phyloP scores from a whole-genome alignment of 768 basidiomycete genomes.

The Pulveroboletus sp. region DNA sequence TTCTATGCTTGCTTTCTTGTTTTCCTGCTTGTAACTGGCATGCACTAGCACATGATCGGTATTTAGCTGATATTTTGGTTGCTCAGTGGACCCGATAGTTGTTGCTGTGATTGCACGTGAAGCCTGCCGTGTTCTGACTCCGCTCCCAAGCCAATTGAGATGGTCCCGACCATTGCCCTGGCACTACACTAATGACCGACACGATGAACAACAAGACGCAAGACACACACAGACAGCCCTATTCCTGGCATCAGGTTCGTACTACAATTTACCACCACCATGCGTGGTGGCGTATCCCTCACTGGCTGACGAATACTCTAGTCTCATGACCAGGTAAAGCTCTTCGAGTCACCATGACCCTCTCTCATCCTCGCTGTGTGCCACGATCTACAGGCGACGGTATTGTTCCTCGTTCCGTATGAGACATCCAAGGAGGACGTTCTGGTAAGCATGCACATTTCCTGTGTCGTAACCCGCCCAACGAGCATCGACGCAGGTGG shows the following conservation, averaged over 20 bases:
- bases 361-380: slow-evolving; percentile 18
- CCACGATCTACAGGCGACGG: slow-evolving; percentile 56
- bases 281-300: slow-evolving; percentile 14
- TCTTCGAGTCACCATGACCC: slow-evolving; percentile 6
- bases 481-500: slow-evolving; percentile 44
- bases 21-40: slow-evolving; percentile 25
- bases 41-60: slow-evolving; percentile 22
- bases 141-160: slow-evolving; percentile 28
- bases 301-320: slow-evolving; percentile 29
- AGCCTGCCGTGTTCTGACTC: slow-evolving; percentile 32
- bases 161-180: slow-evolving; percentile 12
- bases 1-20: slow-evolving; percentile 17
- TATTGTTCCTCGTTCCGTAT: slow-evolving; percentile 71
- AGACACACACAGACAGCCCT: slow-evolving; percentile 40
- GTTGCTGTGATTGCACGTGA: slow-evolving; percentile 25
- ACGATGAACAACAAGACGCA: slow-evolving; percentile 28
- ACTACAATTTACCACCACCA: slow-evolving; percentile 1
- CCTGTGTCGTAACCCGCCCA: background rate
- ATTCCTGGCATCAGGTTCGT: slow-evolving; percentile 87
- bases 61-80: slow-evolving; percentile 13
- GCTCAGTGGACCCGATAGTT: background rate
- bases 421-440: slow-evolving; percentile 71
- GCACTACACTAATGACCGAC: slow-evolving; percentile 10
- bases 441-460: slow-evolving; percentile 41
- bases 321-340: slow-evolving; percentile 81